Evolutionary conservation across 495 filamentous ascomycete genomes (phyloP).

Genomic region (Penicillium subrubescens): DNA sequence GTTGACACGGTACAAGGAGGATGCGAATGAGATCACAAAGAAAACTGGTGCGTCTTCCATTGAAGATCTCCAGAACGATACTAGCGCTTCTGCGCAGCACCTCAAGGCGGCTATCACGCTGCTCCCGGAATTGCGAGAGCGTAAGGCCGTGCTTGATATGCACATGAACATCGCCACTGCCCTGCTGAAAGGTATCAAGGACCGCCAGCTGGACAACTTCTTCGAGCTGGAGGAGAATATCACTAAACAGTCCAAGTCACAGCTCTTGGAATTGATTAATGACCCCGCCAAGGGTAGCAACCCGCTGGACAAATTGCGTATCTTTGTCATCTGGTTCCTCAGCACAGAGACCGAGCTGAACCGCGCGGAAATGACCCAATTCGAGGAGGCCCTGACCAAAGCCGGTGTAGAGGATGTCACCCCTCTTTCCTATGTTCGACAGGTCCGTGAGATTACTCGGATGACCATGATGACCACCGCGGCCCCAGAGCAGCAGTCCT

Average conservation of each 20-base stretch:
- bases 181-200: slow-evolving; percentile 85
- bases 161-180: slow-evolving; percentile 98
- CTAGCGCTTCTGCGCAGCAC: slow-evolving; percentile 84
- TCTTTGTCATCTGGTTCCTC: slow-evolving; percentile 98
- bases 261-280: slow-evolving; percentile 86
- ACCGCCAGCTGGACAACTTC: slow-evolving; percentile 92
- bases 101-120: slow-evolving; percentile 93
- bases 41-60: slow-evolving; percentile 92
- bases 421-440: slow-evolving; percentile 81
- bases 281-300: slow-evolving; percentile 79
- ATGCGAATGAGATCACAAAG: slow-evolving; percentile 90
- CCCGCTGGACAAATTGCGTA: slow-evolving; percentile 81
- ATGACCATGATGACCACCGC: slow-evolving; percentile 99
- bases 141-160: slow-evolving; percentile 92
- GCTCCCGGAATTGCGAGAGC: slow-evolving; percentile 86
- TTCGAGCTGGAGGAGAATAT: slow-evolving; percentile 95
- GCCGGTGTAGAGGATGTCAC: slow-evolving; percentile 71
- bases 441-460: slow-evolving; percentile 91
- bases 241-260: slow-evolving; percentile 85
- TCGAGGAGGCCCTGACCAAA: slow-evolving; percentile 80
- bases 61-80: slow-evolving; percentile 91
- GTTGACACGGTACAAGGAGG: slow-evolving; percentile 91
- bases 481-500: slow-evolving; percentile 64
- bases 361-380: slow-evolving; percentile 78
- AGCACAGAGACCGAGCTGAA: slow-evolving; percentile 90